phyloP scores from a whole-genome alignment of 371 early-diverging fungal genomes.

The Smittium culicis region DNA sequence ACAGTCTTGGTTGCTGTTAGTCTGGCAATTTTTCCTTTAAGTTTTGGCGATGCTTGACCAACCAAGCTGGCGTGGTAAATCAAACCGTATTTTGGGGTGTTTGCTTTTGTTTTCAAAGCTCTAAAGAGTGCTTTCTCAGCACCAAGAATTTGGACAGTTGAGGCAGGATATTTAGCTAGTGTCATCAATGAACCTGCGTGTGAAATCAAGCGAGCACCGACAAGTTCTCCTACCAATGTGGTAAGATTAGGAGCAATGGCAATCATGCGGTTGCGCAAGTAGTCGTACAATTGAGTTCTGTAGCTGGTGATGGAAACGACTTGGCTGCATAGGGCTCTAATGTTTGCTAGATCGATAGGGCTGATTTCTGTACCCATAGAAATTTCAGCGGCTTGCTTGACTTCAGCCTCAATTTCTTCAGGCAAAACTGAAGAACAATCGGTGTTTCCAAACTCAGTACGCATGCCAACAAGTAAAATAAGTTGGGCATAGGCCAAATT shows the following conservation, averaged over 20 bases:
- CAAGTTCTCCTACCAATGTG: constrained; percentile 77
- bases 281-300: constrained; percentile 73
- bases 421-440: constrained; percentile 73
- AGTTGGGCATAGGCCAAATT: constrained; percentile 61
- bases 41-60: constrained; percentile 69
- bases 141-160: constrained; percentile 93
- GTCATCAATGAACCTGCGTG: constrained; percentile 85
- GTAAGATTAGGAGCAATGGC: constrained; percentile 89
- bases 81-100: constrained; percentile 95
- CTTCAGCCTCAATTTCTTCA: constrained; percentile 72
- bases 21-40: constrained; percentile 88
- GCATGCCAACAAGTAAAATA: constrained; percentile 57
- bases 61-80: constrained; percentile 84
- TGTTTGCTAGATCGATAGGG: constrained; percentile 77
- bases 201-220: constrained; percentile 82
- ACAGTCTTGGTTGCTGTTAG: constrained; percentile 86
- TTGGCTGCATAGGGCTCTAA: constrained; percentile 63
- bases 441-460: constrained; percentile 56
- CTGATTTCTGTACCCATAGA: constrained; percentile 92
- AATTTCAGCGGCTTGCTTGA: constrained; percentile 70
- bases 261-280: constrained; percentile 78
- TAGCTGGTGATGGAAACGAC: constrained; percentile 75
- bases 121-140: constrained; percentile 97
- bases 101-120: constrained; percentile 84
- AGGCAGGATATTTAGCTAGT: constrained; percentile 84